Percentiles rank a stretch among this genome's conserved stretches.
These are phyloP conservation scores for Calocybe cyanea DNA, from an alignment of 768 basidiomycete genomes.

Conservation along the genomic window DNA sequence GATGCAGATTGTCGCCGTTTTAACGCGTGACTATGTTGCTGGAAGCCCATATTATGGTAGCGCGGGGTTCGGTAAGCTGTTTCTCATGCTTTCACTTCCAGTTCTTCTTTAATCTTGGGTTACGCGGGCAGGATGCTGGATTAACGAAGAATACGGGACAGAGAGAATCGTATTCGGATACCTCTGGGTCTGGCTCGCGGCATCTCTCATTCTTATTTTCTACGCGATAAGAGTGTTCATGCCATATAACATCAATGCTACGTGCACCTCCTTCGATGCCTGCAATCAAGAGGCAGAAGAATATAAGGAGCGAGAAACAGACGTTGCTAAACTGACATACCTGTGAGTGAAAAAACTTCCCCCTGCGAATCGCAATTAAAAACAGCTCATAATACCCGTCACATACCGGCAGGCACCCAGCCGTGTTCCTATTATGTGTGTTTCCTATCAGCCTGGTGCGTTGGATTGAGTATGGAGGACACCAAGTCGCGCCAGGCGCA, in stretches of 20 bases:
- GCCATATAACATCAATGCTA: conserved; percentile 28
- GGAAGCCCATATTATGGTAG: conserved; percentile 35
- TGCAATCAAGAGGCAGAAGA: conserved; percentile 15
- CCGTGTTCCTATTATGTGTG: conserved; percentile 35
- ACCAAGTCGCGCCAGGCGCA: conserved; percentile 10
- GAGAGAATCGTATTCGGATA: conserved; percentile 47
- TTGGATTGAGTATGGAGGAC: conserved; percentile 17
- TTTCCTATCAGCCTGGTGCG: conserved; percentile 19
- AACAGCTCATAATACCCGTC: background rate
- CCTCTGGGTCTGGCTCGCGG: conserved; percentile 49
- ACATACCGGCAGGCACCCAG: conserved; percentile 35
- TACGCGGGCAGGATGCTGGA: conserved; percentile 49
- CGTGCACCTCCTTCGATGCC: no score
- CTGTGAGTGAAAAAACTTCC: conserved; percentile 38
- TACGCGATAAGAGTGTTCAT: conserved; percentile 41
- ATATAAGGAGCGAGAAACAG: conserved; percentile 21
- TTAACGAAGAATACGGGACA: conserved; percentile 25
- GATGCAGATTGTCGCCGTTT: conserved; percentile 34
- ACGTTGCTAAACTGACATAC: conserved; percentile 41
- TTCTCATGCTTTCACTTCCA: background rate
- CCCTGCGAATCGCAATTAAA: background rate
- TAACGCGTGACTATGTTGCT: conserved; percentile 23
- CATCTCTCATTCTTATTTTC: conserved; percentile 35
- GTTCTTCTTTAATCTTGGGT: background rate
- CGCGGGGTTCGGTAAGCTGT: conserved; percentile 34